phyloP scores from a whole-genome alignment of 768 basidiomycete genomes.

The Lactarius hatsudake region DNA sequence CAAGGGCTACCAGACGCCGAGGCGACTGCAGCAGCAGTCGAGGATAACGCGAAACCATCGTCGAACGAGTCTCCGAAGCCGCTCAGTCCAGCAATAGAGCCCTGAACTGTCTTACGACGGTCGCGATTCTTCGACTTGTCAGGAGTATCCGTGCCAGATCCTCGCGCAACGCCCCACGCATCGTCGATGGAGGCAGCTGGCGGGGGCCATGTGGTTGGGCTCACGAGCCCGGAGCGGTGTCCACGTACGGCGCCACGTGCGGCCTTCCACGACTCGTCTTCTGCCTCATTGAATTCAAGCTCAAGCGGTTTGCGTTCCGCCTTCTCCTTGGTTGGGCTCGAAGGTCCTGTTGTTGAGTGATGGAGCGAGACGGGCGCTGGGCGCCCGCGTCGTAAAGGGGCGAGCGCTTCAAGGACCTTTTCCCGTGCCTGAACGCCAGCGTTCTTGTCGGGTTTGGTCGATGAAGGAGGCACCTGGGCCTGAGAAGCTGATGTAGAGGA shows the following conservation, averaged over 20 bases:
- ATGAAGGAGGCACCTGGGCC: conserved; percentile 30
- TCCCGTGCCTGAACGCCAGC: conserved; percentile 69
- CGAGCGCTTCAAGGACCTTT: conserved; percentile 75
- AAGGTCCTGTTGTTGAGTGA: conserved; percentile 29
- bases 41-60: conserved; percentile 21
- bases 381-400: conserved; percentile 73
- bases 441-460: conserved; percentile 37
- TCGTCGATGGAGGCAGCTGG: conserved; percentile 16
- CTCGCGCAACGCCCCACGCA: conserved; percentile 19
- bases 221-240: conserved; percentile 27
- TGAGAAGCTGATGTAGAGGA: conserved; percentile 27
- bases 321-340: conserved; percentile 32
- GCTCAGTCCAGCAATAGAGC: conserved; percentile 19
- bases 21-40: conserved; percentile 8
- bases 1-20: conserved; percentile 13
- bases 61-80: conserved; percentile 66
- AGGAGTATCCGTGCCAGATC: background rate
- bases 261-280: conserved; percentile 29
- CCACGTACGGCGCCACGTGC: conserved; percentile 27
- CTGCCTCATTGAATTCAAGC: conserved; percentile 33
- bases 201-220: conserved; percentile 22
- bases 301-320: conserved; percentile 20
- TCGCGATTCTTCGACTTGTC: conserved; percentile 25
- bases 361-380: conserved; percentile 37
- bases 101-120: conserved; percentile 24